Percentiles rank a stretch among this genome's conserved stretches.
These are phyloP conservation scores for Phytophthora multivora DNA, from an alignment of 352 stramenopile genomes.

Conservation along the genomic window DNA sequence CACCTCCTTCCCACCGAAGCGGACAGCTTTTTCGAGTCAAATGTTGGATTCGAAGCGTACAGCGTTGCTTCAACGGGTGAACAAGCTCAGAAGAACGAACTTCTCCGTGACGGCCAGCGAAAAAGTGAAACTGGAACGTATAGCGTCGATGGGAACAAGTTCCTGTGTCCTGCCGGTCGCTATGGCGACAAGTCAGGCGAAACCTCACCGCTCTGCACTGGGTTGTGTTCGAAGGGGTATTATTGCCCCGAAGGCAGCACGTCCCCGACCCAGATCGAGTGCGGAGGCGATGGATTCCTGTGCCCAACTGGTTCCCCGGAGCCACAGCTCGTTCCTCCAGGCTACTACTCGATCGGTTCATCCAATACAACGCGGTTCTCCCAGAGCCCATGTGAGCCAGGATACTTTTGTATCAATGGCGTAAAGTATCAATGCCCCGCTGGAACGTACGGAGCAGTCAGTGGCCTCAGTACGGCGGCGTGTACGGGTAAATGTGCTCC, in stretches of 20 bases:
- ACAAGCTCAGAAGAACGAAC: slow-evolving; percentile 31
- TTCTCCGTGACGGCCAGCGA: slow-evolving; percentile 50
- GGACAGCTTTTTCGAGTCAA: slow-evolving; percentile 4
- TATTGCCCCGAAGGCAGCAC: slow-evolving; percentile 66
- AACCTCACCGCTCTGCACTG: slow-evolving; percentile 61
- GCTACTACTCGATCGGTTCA: slow-evolving; percentile 75
- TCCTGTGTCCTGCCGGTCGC: slow-evolving; percentile 63
- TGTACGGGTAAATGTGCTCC: slow-evolving; percentile 70
- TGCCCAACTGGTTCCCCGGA: slow-evolving; percentile 56
- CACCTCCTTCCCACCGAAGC: slow-evolving; percentile 7
- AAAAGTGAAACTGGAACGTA: slow-evolving; percentile 73
- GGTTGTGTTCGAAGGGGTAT: slow-evolving; percentile 64
- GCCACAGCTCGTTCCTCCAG: slow-evolving; percentile 38
- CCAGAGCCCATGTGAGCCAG: slow-evolving; percentile 68
- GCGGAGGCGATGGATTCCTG: slow-evolving; percentile 45
- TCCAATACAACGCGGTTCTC: slow-evolving; percentile 63
- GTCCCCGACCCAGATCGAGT: slow-evolving; percentile 43
- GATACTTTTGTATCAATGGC: slow-evolving; percentile 76
- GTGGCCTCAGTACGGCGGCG: slow-evolving; percentile 34
- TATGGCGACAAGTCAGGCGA: slow-evolving; percentile 55
- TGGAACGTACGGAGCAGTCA: slow-evolving; percentile 68
- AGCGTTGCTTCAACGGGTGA: slow-evolving; percentile 9
- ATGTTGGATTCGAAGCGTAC: slow-evolving; percentile 15
- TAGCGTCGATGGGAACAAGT: slow-evolving; percentile 56
- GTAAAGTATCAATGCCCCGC: slow-evolving; percentile 72